phyloP scores from a whole-genome alignment of 2,329 filamentous ascomycete genomes.

The Ascochyta pisi region DNA sequence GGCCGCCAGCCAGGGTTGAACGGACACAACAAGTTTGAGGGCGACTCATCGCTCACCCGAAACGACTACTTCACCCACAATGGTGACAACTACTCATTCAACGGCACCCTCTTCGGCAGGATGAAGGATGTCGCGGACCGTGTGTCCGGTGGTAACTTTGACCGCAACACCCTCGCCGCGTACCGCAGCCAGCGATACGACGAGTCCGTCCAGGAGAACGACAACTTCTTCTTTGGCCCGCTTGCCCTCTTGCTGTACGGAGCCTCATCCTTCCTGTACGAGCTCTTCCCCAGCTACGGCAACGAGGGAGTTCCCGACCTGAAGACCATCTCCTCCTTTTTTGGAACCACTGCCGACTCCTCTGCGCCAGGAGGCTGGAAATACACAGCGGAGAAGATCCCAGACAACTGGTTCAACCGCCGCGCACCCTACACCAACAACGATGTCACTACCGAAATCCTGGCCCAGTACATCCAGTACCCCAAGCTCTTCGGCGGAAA shows the following conservation, averaged over 20 bases:
- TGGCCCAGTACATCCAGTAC: conserved; percentile 51
- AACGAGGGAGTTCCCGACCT: conserved; percentile 27
- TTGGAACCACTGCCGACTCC: conserved; percentile 50
- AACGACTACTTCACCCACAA: conserved; percentile 50
- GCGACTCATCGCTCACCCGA: conserved; percentile 51
- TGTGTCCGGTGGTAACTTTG: conserved; percentile 44
- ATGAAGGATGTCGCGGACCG: conserved; percentile 45
- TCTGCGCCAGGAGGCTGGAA: conserved; percentile 47
- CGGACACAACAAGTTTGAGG: conserved; percentile 55
- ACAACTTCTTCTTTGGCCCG: conserved; percentile 55
- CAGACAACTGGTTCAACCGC: conserved; percentile 51
- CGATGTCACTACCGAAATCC: conserved; percentile 50
- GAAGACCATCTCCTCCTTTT: conserved; percentile 39
- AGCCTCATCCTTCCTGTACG: conserved; percentile 54
- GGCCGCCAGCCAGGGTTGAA: conserved; percentile 53
- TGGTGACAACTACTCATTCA: conserved; percentile 51
- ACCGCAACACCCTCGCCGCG: conserved; percentile 47
- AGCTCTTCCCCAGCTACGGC: conserved; percentile 49
- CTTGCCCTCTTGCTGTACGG: conserved; percentile 50
- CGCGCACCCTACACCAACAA: conserved; percentile 42
- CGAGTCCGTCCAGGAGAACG: conserved; percentile 47
- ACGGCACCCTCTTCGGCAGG: conserved; percentile 50
- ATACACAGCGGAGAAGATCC: conserved; percentile 50
- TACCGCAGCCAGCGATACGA: conserved; percentile 52
- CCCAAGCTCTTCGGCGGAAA: conserved; percentile 56